Base-by-base conservation (phyloP, 371 early-diverging fungal species). In the Mucor racemosus region DNA sequence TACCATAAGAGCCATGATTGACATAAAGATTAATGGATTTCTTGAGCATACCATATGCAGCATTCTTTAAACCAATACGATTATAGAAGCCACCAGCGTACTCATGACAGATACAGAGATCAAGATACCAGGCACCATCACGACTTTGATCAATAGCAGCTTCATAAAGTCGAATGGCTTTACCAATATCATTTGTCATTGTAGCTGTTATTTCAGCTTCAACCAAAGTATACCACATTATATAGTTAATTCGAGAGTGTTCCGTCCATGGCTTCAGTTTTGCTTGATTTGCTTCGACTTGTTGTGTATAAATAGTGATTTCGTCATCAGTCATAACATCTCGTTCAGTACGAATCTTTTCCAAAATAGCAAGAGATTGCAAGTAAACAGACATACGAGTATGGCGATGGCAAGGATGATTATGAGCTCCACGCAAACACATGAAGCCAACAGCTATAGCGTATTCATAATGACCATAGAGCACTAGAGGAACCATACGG, bases 361-460 rank as follows among this genome's bases (percentile, higher is more conserved):
- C 65, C 13, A 79, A 31, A 11, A 82, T 71, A 1, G 80, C 76
- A 14, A 82, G 57, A 0, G 82, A 79, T 17, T 74, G 75, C 5
- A 75, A 59, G 7, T 53, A 61, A 10, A 75, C 26, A 72, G 72
- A 67, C 61, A 79, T 60, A 26, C 78, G 73, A 0, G 82, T 79
- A 31, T 82, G 78, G 1, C 80, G 68, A 36, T 78, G 78, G 38
- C 72, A 66, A 8, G 80, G 82, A 50, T 82, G 82, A 39, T 69
- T 65, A 15, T 75, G 72, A 10, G 68, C 58, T 0, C 73, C 74
- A 5, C 60, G 58, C 7, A 71, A 53, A 38, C 76, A 77, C 44
- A 46, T 60, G 15, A 73, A 74, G 0, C 82, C 82, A 3, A 73
- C 41, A 35, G 76, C 66, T 11, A 79, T 67, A 7, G 82, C 80